A percentile compares a stretch with the other conserved stretches of the same genome.
These are phyloP conservation scores for Aurantiochytrium sp. DNA, from an alignment of 108 stramenopile genomes.

Conservation along the genomic window DNA sequence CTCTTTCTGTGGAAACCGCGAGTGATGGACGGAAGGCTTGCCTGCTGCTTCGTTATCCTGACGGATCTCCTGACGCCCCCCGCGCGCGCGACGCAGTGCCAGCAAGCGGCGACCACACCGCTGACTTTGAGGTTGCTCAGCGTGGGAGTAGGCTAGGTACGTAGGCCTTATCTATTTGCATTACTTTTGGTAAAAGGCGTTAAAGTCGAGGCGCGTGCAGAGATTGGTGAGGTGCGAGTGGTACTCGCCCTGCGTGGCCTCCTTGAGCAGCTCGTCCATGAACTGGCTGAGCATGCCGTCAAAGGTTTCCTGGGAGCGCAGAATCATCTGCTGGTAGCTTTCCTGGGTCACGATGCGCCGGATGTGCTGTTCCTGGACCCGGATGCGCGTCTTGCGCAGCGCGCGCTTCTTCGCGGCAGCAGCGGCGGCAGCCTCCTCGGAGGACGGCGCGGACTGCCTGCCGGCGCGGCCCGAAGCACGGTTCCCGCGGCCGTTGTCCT, in stretches of 20 bases:
- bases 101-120: too few relatives aligned
- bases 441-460: neutral
- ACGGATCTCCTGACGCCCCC: too few relatives aligned
- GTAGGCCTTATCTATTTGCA: neutral
- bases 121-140: too few relatives aligned
- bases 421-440: neutral
- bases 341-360: slow-evolving; percentile 34
- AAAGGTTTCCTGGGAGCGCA: slow-evolving; percentile 39
- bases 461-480: neutral
- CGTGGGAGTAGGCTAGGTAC: neutral
- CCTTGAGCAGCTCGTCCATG: slow-evolving; percentile 30
- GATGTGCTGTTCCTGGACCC: neutral
- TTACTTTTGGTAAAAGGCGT: slow-evolving; percentile 43
- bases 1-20: too few relatives aligned
- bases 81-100: too few relatives aligned
- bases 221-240: slow-evolving; percentile 55
- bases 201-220: slow-evolving; percentile 56
- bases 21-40: too few relatives aligned
- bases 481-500: neutral
- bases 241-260: slow-evolving; percentile 39
- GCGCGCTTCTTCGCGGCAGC: neutral
- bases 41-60: too few relatives aligned
- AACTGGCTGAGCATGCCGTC: slow-evolving; percentile 48
- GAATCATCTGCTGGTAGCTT: slow-evolving; percentile 36
- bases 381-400: neutral